Conservation (phyloP, 75 land plant genomes). For the Pinus albicaulis region DNA sequence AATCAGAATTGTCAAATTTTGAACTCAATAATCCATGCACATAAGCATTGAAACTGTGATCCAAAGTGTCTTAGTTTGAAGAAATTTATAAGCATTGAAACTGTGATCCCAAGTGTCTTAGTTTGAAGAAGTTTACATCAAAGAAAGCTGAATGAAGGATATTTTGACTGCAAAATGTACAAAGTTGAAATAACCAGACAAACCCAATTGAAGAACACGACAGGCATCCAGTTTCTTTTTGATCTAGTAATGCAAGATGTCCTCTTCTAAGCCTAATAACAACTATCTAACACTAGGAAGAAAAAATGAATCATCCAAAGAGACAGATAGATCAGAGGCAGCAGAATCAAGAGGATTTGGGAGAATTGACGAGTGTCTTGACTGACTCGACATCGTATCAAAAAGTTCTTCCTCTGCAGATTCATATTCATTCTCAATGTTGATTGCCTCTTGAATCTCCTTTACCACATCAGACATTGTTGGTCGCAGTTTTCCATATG, state of each 20-base stretch:
- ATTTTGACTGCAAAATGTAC: too few relatives aligned
- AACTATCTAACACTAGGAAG: conserved; percentile 7
- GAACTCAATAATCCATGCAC: too few relatives aligned
- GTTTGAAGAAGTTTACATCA: too few relatives aligned
- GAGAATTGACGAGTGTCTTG: background rate
- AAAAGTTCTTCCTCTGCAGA: conserved; percentile 19
- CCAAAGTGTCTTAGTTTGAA: too few relatives aligned
- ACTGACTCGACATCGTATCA: conserved; percentile 7
- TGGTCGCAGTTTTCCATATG: conserved; percentile 65
- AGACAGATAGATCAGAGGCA: background rate
- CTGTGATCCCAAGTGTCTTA: too few relatives aligned
- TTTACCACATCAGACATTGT: conserved; percentile 74
- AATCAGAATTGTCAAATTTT: too few relatives aligned
- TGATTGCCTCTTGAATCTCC: conserved; percentile 67
- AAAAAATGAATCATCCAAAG: background rate
- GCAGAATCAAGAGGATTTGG: background rate
- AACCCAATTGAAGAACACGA: background rate
- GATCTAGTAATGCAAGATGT: background rate
- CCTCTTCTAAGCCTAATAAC: background rate
- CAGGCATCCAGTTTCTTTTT: background rate
- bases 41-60: too few relatives aligned
- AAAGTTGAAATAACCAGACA: too few relatives aligned
- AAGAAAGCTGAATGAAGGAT: too few relatives aligned
- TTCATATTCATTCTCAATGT: conserved; percentile 34
- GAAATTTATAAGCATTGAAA: too few relatives aligned